These are phyloP conservation scores for Pleurotus sapidus DNA, from an alignment of 768 basidiomycete species.

Conservation along the genomic window DNA sequence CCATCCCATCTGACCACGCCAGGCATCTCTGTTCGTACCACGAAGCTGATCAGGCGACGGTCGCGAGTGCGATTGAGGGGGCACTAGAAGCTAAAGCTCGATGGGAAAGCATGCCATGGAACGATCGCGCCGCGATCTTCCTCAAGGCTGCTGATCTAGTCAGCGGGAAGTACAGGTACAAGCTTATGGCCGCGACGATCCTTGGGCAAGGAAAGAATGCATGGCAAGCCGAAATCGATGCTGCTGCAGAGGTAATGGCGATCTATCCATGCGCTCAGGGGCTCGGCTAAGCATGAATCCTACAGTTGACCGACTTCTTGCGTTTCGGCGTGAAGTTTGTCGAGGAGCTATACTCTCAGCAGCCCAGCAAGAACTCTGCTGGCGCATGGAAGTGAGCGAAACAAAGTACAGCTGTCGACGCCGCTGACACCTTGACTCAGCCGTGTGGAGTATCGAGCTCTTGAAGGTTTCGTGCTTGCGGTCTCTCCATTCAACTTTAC, in stretches of 20 bases:
- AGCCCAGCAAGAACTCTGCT: conserved; percentile 81
- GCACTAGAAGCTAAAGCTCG: conserved; percentile 81
- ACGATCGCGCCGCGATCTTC: conserved; percentile 96
- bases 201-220: conserved; percentile 98
- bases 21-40: conserved; percentile 82
- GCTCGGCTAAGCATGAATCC: conserved; percentile 8
- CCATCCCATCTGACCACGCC: conserved; percentile 85
- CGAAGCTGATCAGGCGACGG: conserved; percentile 76
- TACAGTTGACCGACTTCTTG: conserved; percentile 85
- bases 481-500: conserved; percentile 99
- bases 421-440: conserved; percentile 33
- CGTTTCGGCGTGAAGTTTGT: conserved; percentile 97
- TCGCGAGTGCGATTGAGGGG: conserved; percentile 79
- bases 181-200: conserved; percentile 94
- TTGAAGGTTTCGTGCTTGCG: conserved; percentile 98
- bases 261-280: background rate
- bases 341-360: conserved; percentile 89
- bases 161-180: conserved; percentile 93
- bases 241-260: conserved; percentile 87
- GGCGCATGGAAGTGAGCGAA: conserved; percentile 91
- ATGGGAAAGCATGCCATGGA: conserved; percentile 97
- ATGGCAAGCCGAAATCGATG: conserved; percentile 99
- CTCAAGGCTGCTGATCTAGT: conserved; percentile 96
- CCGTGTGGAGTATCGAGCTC: conserved; percentile 91
- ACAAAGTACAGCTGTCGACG: background rate